Base-by-base conservation (phyloP, 345 rosid species). In the Citrus maxima region DNA sequence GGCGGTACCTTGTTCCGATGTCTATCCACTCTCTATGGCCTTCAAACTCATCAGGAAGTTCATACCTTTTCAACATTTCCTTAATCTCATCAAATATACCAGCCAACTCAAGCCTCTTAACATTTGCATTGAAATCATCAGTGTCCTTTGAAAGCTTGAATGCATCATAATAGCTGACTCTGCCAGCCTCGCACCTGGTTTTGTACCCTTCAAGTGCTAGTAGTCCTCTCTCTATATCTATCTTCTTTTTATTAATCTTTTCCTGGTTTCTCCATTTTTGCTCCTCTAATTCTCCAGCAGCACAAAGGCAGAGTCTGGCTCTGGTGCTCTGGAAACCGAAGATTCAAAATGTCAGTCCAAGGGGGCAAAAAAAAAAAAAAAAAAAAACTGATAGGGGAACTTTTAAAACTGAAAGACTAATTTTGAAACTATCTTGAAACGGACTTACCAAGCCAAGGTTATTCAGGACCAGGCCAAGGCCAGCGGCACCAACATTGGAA, bases 361-460 rank as follows among this genome's bases (percentile, higher is more conserved):
- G 19, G 56, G 69, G 21, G 25, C 10, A 7, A 40, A 19, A 10
- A 34, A 5, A 5, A 32, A 10, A 34, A 5, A 5, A 32, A 32
- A 34, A 34, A 34, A 34, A 22, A 54, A 68, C 19, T 32, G 22
- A 72, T 13, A 7, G 1, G 19, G 34, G n/a, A 27, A 19, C 5
- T 49, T 30, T 19, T 10, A 19, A 55, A 54, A 54, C 21, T 32
- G 42, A 55, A 32, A 19, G 16, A 30, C 42, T 54, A 55, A 55
- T 54, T 61, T 25, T 49, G 46, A 27, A 35, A 34, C n/a, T 27
- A 22, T 13, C 55, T 69, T 12, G 30, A 68, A 73, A 61, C 5
- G 59, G 59, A 60, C 81, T 86, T 87, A 95, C 99, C 93, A 91
- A 74, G 83, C 93, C 91, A 27, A 95, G 88, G 82, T 90, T 92